Evolutionary conservation across 495 filamentous ascomycete species (phyloP).

Genomic region (Podospora pseudoanserina): DNA sequence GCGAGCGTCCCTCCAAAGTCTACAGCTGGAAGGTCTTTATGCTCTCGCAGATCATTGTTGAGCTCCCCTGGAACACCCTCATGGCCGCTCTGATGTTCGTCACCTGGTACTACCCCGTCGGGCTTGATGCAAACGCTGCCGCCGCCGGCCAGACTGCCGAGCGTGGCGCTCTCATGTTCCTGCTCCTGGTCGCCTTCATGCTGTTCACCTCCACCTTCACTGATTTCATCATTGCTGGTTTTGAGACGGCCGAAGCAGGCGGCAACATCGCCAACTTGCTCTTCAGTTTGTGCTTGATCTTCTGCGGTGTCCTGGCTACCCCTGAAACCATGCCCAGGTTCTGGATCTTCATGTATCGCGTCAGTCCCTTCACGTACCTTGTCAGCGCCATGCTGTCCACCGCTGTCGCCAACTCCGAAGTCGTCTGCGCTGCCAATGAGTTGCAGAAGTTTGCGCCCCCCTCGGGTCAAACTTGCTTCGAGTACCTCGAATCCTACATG

Average conservation of each 20-base stretch:
- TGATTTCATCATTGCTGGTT: slow-evolving; percentile 63
- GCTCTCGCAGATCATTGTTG: slow-evolving; percentile 69
- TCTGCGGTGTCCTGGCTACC: slow-evolving; percentile 69
- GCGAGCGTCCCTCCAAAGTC: slow-evolving; percentile 78
- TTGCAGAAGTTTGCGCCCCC: slow-evolving; percentile 53
- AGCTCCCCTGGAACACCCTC: slow-evolving; percentile 71
- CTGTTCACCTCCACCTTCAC: slow-evolving; percentile 69
- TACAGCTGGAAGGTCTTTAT: slow-evolving; percentile 84
- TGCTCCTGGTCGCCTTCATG: slow-evolving; percentile 62
- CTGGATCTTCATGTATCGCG: slow-evolving; percentile 84
- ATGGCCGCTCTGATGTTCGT: slow-evolving; percentile 67
- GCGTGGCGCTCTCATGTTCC: slow-evolving; percentile 64
- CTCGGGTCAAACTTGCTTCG: slow-evolving; percentile 48
- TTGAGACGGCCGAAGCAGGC: slow-evolving; percentile 62
- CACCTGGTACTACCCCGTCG: slow-evolving; percentile 79
- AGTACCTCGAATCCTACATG: slow-evolving; percentile 56
- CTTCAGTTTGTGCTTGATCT: slow-evolving; percentile 65
- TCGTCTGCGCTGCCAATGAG: slow-evolving; percentile 61
- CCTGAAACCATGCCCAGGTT: slow-evolving; percentile 62
- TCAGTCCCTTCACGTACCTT: slow-evolving; percentile 71
- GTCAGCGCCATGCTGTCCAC: slow-evolving; percentile 61
- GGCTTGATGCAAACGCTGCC: slow-evolving; percentile 66
- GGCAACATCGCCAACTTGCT: slow-evolving; percentile 64
- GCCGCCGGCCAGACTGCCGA: slow-evolving; percentile 52
- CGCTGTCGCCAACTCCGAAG: slow-evolving; percentile 55